Evolutionary conservation across 305 asterid species (phyloP), one percentile per base, ranked within the genome.

Genomic region (Fraxinus xanthoxyloides): DNA sequence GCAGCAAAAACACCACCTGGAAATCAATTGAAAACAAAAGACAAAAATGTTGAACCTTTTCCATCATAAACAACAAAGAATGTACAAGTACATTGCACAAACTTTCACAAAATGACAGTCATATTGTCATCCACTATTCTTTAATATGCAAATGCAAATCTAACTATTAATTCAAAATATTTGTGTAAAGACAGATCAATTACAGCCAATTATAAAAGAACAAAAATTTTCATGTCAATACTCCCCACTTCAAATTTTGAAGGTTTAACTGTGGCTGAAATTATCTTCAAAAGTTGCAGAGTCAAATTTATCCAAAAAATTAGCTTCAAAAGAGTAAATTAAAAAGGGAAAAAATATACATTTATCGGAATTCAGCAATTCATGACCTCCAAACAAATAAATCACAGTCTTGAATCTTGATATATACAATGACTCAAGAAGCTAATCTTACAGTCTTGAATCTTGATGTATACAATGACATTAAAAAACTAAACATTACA

Each of bases 1-100:
- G 79, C 76, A 82, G 80, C 81, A 85, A 79, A 51, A 67, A 38
- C 35, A 80, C 65, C 80, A 84, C 84, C 87, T 85, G 83, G 79
- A 59, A 65, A 77, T 75, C 63, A 46, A 85, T 31, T 36, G 40
- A 23, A 65, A 81, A 65, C 59, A 32, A 78, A 75, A 56, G 40
- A 30, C 43, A 70, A 70, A 75, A 12, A 75, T 38, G 10, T 75
- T 13, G 30, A 38, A 19, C 61, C 13, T 15, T 48, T 51, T 77
- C 23, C 43, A 77, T 48, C n/a, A 13, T 75, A 75, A 75, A 75
- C n/a, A 3, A 70, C 73, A 67, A 67, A 34, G 36, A 46, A 79
- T 72, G 79, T 61, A 70, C 35, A 63, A 80, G 59, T 56, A 75
- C 23, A 77, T 72, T 40, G 15, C 70, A 72, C 84, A 61, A 61